Evolutionary conservation across 257 asterid species (phyloP).

Genomic region (Solanum habrochaites): DNA sequence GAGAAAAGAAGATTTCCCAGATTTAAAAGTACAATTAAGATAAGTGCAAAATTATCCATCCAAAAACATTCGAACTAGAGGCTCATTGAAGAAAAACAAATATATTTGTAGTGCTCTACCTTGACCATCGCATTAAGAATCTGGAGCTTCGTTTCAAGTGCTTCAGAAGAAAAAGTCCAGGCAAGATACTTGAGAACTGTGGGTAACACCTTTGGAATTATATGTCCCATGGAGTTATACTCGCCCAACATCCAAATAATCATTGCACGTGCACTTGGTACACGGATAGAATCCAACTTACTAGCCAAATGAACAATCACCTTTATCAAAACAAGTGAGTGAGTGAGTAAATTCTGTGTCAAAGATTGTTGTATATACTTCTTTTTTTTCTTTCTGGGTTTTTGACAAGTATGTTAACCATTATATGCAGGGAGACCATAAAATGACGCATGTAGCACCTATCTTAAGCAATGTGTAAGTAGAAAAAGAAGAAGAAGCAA

Average conservation of each 20-base stretch:
- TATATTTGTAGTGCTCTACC: constrained; percentile 28
- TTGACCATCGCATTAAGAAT: constrained; percentile 70
- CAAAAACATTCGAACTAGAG: background rate
- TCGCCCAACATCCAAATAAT: constrained; percentile 96
- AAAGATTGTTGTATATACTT: background rate
- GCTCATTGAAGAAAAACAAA: background rate
- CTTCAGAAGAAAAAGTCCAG: constrained; percentile 56
- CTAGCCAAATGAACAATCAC: constrained; percentile 67
- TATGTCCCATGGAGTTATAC: constrained; percentile 45
- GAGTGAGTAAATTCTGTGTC: constrained; percentile 3
- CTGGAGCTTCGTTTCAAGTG: constrained; percentile 85
- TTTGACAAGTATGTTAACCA: background rate
- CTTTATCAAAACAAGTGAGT: constrained; percentile 30
- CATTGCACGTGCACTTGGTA: constrained; percentile 88
- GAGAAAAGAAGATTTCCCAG: background rate
- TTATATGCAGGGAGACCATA: background rate
- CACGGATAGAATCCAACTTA: constrained; percentile 62
- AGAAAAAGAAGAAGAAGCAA: background rate
- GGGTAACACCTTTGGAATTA: constrained; percentile 58
- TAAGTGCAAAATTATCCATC: background rate
- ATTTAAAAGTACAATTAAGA: background rate
- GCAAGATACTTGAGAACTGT: constrained; percentile 66
- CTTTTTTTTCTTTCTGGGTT: background rate
- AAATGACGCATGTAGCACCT: background rate
- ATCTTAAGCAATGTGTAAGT: background rate